Base-by-base conservation (phyloP, 257 asterid genomes). In the Misopates orontium region DNA sequence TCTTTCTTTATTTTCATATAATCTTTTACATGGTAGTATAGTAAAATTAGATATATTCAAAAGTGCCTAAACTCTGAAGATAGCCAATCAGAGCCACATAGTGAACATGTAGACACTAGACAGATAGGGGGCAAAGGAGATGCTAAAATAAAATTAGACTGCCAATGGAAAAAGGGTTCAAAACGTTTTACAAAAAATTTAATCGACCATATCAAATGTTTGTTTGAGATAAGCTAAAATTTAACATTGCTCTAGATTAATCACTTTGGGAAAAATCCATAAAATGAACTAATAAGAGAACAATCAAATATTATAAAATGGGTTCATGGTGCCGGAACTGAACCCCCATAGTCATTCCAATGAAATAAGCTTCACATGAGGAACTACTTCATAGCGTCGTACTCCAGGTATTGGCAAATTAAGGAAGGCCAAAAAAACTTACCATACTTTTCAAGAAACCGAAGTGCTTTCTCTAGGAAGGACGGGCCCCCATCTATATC, bases 401-500 rank as follows among this genome's bases (percentile, higher is more conserved):
- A 54, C 23, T 23, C 24, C 67, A 53, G 66, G 50, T 50, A 41
- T 41, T 49, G 62, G 28, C 50, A 55, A 56, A 67, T 60, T 36
- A 57, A 24, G 94, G 75, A 91, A 88, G 66, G 97, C 86, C 49
- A 52, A 15, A 60, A 73, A 65, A 72, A 70, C 84, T 80, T 79
- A 86, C 96, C 98, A 68, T 81, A 69, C 78, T 85, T 88, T 84
- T 91, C 98, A 57, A 91, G 98, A 81, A 88, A 91, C 68, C 77
- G 82, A 62, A 91, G 94, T 64, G 98, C 96, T 79, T 91, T 91
- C 71, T 91, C 98, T 72, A 91, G 86, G 76, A 91, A 91, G 67
- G 98, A 88, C 72, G 98, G 98, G n/a, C 91, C 95, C 62, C 98
- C 96, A 77, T 91, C 98, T 77, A 91, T 88, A 79, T 91, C 98